Percentiles rank a stretch among this genome's conserved stretches.
Conservation (phyloP, 768 basidiomycete genomes). For the Piloderma croceum region DNA sequence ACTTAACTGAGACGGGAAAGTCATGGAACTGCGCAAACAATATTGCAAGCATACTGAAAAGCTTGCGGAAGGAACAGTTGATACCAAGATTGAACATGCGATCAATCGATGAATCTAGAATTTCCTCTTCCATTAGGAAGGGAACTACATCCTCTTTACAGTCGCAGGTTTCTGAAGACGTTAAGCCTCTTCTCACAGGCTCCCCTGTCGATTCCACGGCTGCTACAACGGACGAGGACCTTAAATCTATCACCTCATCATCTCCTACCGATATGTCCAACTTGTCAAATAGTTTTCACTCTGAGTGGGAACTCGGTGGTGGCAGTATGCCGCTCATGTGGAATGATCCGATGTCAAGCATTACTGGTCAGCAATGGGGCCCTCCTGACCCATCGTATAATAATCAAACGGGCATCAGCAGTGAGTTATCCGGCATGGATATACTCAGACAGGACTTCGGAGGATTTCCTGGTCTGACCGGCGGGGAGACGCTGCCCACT, state of each 20-base stretch:
- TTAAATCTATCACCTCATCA: not conserved
- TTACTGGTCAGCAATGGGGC: conserved; percentile 3
- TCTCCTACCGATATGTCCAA: not conserved
- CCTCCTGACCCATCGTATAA: conserved; percentile 3
- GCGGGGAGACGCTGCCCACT: conserved; percentile 36
- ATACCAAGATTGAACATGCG: conserved; percentile 32
- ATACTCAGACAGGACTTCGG: conserved; percentile 7
- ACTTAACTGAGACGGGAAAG: conserved; percentile 47
- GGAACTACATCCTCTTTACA: not conserved
- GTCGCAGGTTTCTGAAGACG: not conserved
- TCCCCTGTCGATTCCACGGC: not conserved
- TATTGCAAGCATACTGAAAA: conserved; percentile 42
- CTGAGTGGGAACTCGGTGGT: not conserved
- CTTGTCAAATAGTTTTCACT: no score
- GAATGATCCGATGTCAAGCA: conserved; percentile 7
- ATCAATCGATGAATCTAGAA: not conserved
- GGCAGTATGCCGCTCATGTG: conserved; percentile 4
- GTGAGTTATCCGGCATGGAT: conserved; percentile 9
- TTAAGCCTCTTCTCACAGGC: not conserved
- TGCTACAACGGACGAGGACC: no score
- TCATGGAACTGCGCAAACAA: conserved; percentile 51
- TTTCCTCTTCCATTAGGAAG: conserved; percentile 1
- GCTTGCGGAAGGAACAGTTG: conserved; percentile 38
- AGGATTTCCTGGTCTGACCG: conserved; percentile 21
- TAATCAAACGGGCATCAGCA: conserved; percentile 3